Evolutionary conservation across 768 basidiomycete species (phyloP).

Genomic region (Tubosaeta sp.): DNA sequence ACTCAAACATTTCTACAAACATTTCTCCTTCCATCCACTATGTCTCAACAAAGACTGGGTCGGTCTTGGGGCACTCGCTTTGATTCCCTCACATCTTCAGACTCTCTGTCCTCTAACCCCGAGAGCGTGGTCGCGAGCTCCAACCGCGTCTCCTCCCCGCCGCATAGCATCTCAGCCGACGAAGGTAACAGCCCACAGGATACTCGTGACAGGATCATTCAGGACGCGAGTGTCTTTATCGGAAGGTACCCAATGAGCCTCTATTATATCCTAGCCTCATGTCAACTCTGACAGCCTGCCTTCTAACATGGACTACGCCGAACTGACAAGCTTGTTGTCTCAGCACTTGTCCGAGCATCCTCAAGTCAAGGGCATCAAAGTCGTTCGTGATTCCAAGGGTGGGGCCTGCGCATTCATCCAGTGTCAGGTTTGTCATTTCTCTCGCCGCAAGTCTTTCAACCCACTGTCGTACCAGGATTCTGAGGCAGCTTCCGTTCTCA

Average conservation of each 20-base stretch:
- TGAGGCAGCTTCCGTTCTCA: slow-evolving; percentile 51
- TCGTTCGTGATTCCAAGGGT: slow-evolving; percentile 71
- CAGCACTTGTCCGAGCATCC: slow-evolving; percentile 65
- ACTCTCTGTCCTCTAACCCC: slow-evolving; percentile 39
- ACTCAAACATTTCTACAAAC: slow-evolving; percentile 18
- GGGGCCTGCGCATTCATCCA: slow-evolving; percentile 84
- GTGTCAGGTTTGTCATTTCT: slow-evolving; percentile 55
- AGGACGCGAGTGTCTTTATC: slow-evolving; percentile 80
- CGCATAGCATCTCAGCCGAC: slow-evolving; percentile 11
- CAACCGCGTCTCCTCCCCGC: slow-evolving; percentile 13
- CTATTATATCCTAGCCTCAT: slow-evolving; percentile 4
- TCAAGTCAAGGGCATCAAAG: slow-evolving; percentile 62
- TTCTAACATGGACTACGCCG: slow-evolving; percentile 57
- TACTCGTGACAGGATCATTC: slow-evolving; percentile 46
- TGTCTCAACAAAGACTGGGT: slow-evolving; percentile 43
- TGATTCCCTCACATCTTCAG: slow-evolving; percentile 54
- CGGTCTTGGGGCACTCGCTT: slow-evolving; percentile 72
- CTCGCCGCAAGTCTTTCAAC: background rate
- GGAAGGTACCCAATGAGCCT: slow-evolving; percentile 54
- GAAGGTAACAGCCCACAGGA: slow-evolving; percentile 34
- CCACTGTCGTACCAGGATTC: slow-evolving; percentile 42
- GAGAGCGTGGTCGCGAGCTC: slow-evolving; percentile 12
- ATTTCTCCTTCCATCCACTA: slow-evolving; percentile 20
- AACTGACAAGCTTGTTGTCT: slow-evolving; percentile 56
- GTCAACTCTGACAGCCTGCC: slow-evolving; percentile 50